A percentile compares a stretch with the other conserved stretches of the same genome.
phyloP scores from a whole-genome alignment of 1,139 yeast species.

The Zygoascus meyerae region DNA sequence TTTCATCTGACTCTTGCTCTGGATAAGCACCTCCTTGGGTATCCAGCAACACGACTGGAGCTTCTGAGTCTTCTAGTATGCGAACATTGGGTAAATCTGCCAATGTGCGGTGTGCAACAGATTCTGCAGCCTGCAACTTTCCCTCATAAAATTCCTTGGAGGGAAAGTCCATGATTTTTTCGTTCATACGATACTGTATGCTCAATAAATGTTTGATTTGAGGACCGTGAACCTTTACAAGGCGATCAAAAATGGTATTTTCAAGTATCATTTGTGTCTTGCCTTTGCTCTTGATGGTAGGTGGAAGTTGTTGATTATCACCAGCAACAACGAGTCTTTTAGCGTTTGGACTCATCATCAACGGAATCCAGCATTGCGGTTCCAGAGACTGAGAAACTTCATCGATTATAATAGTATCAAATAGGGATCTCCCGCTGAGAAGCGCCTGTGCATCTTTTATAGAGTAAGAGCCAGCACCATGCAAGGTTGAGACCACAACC shows the following conservation, averaged over 20 bases:
- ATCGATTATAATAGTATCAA: conserved; percentile 83
- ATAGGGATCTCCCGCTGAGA: conserved; percentile 35
- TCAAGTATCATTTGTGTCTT: conserved; percentile 40
- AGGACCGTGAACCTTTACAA: conserved; percentile 48
- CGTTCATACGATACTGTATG: conserved; percentile 84
- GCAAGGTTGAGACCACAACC: conserved; percentile 77
- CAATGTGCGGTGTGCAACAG: conserved; percentile 51
- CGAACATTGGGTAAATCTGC: conserved; percentile 52
- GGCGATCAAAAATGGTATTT: conserved; percentile 72
- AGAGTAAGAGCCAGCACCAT: conserved; percentile 78
- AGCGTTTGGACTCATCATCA: conserved; percentile 58
- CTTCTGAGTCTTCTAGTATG: conserved; percentile 40
- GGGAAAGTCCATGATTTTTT: conserved; percentile 70
- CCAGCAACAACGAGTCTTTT: conserved; percentile 51
- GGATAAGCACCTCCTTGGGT: conserved; percentile 82
- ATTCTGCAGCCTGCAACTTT: conserved; percentile 53
- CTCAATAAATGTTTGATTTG: conserved; percentile 53
- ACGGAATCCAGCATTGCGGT: conserved; percentile 96
- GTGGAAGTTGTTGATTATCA: conserved; percentile 80
- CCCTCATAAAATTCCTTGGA: conserved; percentile 61
- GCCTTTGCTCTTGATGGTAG: conserved; percentile 33
- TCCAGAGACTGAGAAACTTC: conserved; percentile 93
- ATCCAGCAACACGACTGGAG: conserved; percentile 72
- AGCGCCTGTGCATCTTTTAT: conserved; percentile 40
- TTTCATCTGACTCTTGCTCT: conserved; percentile 40